A percentile compares a stretch with the other conserved stretches of the same genome.
These are phyloP conservation scores for Eustoma russellianum DNA, from an alignment of 257 asterid genomes.

Conservation along the genomic window DNA sequence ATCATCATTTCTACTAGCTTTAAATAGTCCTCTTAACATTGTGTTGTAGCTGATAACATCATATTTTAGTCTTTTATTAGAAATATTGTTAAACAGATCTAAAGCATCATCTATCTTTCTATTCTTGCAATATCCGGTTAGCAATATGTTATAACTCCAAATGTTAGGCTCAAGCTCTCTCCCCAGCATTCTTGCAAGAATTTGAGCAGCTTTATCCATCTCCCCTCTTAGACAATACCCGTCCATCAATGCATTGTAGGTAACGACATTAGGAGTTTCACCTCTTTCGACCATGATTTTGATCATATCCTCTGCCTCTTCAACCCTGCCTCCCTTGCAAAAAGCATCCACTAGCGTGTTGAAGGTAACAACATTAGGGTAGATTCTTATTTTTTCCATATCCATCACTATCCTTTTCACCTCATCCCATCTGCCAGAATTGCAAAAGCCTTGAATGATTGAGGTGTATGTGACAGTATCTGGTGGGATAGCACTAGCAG, in stretches of 20 bases:
- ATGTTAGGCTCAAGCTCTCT: neutral
- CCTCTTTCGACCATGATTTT: too few relatives aligned
- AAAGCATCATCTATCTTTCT: constrained; percentile 15
- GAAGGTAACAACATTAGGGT: constrained; percentile 2
- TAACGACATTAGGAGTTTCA: too few relatives aligned
- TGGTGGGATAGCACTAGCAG: too few relatives aligned
- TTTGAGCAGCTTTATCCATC: too few relatives aligned
- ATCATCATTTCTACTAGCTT: too few relatives aligned
- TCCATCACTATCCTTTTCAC: constrained; percentile 2
- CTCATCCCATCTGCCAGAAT: too few relatives aligned
- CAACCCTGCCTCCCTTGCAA: too few relatives aligned
- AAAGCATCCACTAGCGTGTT: too few relatives aligned
- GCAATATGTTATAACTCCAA: neutral
- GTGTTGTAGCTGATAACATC: neutral
- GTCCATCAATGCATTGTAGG: too few relatives aligned
- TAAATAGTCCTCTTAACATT: neutral
- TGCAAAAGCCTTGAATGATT: constrained; percentile 10
- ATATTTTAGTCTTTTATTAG: neutral
- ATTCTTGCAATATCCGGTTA: constrained; percentile 5
- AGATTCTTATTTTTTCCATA: constrained; percentile 2
- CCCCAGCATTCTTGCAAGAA: neutral
- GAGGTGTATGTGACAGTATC: too few relatives aligned
- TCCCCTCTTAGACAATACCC: too few relatives aligned
- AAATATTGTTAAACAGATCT: constrained; percentile 1
- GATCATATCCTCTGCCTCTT: too few relatives aligned